phyloP scores from a whole-genome alignment of 1,284 basidiomycete genomes.

The Peniophora sp. region DNA sequence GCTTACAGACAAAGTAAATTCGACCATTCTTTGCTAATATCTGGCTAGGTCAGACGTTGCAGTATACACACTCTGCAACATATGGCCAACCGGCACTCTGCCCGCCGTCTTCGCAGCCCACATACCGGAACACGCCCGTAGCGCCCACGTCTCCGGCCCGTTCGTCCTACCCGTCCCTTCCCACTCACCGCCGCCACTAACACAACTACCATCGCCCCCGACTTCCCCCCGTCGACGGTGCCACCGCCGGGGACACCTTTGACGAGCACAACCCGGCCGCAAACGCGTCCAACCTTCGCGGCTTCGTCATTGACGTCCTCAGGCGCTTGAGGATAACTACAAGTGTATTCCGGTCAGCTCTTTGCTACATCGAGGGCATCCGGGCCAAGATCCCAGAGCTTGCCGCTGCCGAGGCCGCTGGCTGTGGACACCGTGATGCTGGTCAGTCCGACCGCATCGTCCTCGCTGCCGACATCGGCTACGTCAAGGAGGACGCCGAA shows the following conservation, averaged over 20 bases:
- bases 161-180: constrained; percentile 11
- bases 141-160: constrained; percentile 12
- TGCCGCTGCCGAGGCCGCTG: constrained; percentile 38
- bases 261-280: constrained; percentile 9
- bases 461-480: constrained; percentile 32
- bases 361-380: constrained; percentile 73
- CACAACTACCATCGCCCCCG: constrained; percentile 39
- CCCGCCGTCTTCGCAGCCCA: constrained; percentile 49
- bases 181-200: constrained; percentile 14
- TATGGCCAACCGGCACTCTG: constrained; percentile 68
- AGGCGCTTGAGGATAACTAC: constrained; percentile 70
- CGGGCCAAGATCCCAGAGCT: constrained; percentile 58
- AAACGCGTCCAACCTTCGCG: constrained; percentile 49
- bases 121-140: constrained; percentile 21
- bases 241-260: constrained; percentile 4
- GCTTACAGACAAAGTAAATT: constrained; percentile 12
- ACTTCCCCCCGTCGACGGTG: constrained; percentile 14
- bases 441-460: constrained; percentile 39
- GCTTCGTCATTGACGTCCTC: constrained; percentile 72
- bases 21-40: constrained; percentile 11
- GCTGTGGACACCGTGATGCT: constrained; percentile 29
- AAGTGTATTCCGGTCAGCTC: constrained; percentile 65
- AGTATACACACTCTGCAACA: constrained; percentile 62
- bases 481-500: constrained; percentile 5
- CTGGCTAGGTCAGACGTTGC: constrained; percentile 53